A percentile compares a stretch with the other conserved stretches of the same genome.
Conservation (phyloP, 2,329 filamentous ascomycete genomes). For the Sporothrix mexicana region DNA sequence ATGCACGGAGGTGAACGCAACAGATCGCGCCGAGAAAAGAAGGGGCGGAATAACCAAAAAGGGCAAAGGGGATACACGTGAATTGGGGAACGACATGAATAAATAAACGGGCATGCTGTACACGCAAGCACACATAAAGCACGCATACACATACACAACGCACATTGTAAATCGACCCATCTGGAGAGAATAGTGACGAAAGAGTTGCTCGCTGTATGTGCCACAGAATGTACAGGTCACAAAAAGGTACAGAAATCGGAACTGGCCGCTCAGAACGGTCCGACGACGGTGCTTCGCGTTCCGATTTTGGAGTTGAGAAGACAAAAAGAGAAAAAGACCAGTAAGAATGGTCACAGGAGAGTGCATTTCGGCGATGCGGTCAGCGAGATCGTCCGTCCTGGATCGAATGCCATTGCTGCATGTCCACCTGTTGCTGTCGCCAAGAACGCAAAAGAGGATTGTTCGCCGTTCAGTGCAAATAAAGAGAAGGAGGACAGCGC, state of each 20-base stretch:
- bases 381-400: not conserved
- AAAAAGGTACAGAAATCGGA: not conserved
- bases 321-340: not conserved
- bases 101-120: not conserved
- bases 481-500: not conserved
- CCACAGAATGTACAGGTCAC: not conserved
- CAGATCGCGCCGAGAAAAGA: not conserved
- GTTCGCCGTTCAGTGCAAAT: not conserved
- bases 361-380: not conserved
- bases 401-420: not conserved
- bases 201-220: not conserved
- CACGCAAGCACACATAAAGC: not conserved
- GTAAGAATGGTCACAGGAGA: too few species aligned
- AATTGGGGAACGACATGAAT: not conserved
- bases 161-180: slow-evolving; percentile 7
- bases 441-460: not conserved
- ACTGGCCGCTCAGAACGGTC: not conserved
- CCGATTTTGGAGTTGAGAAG: not conserved
- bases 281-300: slow-evolving; percentile 12
- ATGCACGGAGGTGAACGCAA: not conserved
- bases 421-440: not conserved
- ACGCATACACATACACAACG: not conserved
- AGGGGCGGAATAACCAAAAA: too few species aligned
- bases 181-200: slow-evolving; percentile 6
- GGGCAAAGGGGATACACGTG: not conserved